A percentile compares a stretch with the other conserved stretches of the same genome.
phyloP scores from a whole-genome alignment of 129 eudicot genomes.

The sunflower (Helianthus annuus) region HanXRQr2.0-SUNRISE NC_035437.2:11383378-11383877 shows the following conservation, averaged over 20 bases:
- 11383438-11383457: not conserved
- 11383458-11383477: not conserved
- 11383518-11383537: slow-evolving; percentile 15
- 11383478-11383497: not conserved
- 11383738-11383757: slow-evolving; percentile 41
- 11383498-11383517: not conserved
- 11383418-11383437: slow-evolving; percentile 38
- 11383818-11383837: slow-evolving; percentile 43
- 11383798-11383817: slow-evolving; percentile 60
- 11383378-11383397: slow-evolving; percentile 32
- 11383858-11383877: no score
- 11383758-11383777: slow-evolving; percentile 48
- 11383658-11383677: slow-evolving; percentile 35
- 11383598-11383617: slow-evolving; percentile 42
- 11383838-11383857: not conserved
- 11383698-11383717: not conserved
- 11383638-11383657: slow-evolving; percentile 35
- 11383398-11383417: slow-evolving; percentile 32
- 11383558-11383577: slow-evolving; percentile 27
- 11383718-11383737: no score
- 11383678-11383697: not conserved
- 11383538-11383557: slow-evolving; percentile 26
- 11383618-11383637: slow-evolving; percentile 53
- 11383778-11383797: slow-evolving; percentile 66
- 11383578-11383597: slow-evolving; percentile 44